Percentiles rank a stretch among this genome's conserved stretches.
Conservation (phyloP, 2,329 filamentous ascomycete genomes). For the Ceratocystis destructans region DNA sequence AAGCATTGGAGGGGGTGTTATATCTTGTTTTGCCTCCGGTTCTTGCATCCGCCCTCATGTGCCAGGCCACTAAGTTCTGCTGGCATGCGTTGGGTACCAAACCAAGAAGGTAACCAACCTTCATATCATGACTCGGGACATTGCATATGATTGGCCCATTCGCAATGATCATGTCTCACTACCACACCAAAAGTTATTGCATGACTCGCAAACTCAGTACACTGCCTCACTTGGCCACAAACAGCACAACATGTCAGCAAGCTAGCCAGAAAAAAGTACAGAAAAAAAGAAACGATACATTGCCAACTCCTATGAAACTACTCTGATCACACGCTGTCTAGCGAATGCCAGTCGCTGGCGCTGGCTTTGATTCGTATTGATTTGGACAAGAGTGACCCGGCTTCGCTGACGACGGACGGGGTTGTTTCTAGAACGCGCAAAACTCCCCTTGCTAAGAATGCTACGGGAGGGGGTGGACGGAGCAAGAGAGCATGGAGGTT, state of each 20-base stretch:
- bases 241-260: background rate
- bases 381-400: slow-evolving; percentile 23
- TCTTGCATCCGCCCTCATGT: too few relatives aligned
- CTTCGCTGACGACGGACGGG: slow-evolving; percentile 23
- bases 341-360: slow-evolving; percentile 24
- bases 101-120: too few relatives aligned
- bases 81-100: too few relatives aligned
- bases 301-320: slow-evolving; percentile 5
- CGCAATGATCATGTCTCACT: too few relatives aligned
- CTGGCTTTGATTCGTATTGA: slow-evolving; percentile 18
- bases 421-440: background rate
- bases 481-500: background rate
- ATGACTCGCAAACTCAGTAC: background rate
- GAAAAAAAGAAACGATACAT: background rate
- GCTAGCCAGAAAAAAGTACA: background rate
- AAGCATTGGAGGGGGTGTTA: too few relatives aligned
- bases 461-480: background rate
- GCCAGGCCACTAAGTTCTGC: too few relatives aligned
- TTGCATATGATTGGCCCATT: too few relatives aligned
- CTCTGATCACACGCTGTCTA: slow-evolving; percentile 23
- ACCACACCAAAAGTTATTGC: background rate
- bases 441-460: slow-evolving; percentile 1
- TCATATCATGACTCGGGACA: too few relatives aligned
- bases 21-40: too few relatives aligned
- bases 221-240: background rate